phyloP scores from a whole-genome alignment of 495 filamentous ascomycete genomes.

The Chaetomium cochliodes region DNA sequence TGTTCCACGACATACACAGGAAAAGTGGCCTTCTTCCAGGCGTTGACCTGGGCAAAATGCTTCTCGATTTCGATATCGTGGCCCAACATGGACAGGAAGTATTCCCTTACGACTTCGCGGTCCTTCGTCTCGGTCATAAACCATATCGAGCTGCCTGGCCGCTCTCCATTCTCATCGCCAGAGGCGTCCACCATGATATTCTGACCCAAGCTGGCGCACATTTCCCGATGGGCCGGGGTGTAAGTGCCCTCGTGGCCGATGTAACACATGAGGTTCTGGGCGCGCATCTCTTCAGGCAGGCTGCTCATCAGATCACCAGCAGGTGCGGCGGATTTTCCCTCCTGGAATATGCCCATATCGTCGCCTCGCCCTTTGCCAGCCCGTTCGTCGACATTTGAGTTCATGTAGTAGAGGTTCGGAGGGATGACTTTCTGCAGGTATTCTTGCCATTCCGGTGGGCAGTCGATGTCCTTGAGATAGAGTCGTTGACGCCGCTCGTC shows the following conservation, averaged over 20 bases:
- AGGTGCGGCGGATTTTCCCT: constrained; percentile 40
- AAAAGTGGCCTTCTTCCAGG: constrained; percentile 90
- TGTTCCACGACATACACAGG: constrained; percentile 92
- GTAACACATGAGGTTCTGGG: constrained; percentile 97
- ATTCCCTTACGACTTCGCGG: constrained; percentile 80
- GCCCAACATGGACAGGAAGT: constrained; percentile 84
- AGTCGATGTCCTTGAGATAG: constrained; percentile 95
- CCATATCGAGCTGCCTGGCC: constrained; percentile 88
- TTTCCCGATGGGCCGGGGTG: constrained; percentile 92
- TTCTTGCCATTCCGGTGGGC: constrained; percentile 77
- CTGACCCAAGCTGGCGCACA: constrained; percentile 94
- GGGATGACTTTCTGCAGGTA: constrained; percentile 75
- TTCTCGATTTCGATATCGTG: constrained; percentile 96
- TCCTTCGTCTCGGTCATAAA: constrained; percentile 96
- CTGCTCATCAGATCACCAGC: constrained; percentile 93
- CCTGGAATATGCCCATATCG: constrained; percentile 49
- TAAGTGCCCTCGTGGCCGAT: constrained; percentile 97
- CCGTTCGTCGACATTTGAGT: constrained; percentile 59
- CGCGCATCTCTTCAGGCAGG: constrained; percentile 78
- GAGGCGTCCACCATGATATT: constrained; percentile 98
- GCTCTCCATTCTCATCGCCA: constrained; percentile 65
- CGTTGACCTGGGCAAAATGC: constrained; percentile 90
- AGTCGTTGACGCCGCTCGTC: constrained; percentile 75
- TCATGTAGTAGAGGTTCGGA: constrained; percentile 77
- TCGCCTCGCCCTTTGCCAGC: constrained; percentile 49